These are phyloP conservation scores for Globisporangium solare DNA, from an alignment of 352 stramenopile genomes.

Conservation along the genomic window DNA sequence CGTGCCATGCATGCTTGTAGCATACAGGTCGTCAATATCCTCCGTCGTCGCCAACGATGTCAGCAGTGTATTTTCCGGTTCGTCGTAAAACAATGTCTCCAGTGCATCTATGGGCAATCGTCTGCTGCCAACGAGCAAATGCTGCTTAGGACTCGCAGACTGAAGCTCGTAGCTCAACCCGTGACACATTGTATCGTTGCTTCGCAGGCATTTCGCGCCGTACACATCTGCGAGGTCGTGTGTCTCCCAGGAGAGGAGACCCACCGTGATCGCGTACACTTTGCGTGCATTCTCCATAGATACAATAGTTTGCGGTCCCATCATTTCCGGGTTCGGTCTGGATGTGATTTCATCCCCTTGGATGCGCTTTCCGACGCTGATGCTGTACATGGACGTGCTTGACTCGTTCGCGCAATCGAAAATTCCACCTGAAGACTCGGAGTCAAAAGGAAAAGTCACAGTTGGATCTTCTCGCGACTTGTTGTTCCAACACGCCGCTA, in stretches of 20 bases:
- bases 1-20: background rate
- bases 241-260: background rate
- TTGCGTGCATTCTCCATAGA: slow-evolving; percentile 7
- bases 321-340: too few species aligned
- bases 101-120: background rate
- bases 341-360: slow-evolving; percentile 4
- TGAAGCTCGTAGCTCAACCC: background rate
- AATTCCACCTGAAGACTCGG: too few species aligned
- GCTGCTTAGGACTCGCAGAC: background rate
- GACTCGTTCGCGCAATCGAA: background rate
- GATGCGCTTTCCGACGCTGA: slow-evolving; percentile 8
- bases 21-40: background rate
- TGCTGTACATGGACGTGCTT: background rate
- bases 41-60: too few species aligned
- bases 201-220: background rate
- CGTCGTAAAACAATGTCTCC: too few species aligned
- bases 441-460: background rate
- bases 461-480: background rate
- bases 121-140: background rate
- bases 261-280: slow-evolving; percentile 12
- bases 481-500: slow-evolving; percentile 2
- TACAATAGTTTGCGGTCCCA: too few species aligned
- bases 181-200: background rate
- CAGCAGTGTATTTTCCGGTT: too few species aligned
- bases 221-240: slow-evolving; percentile 1